Base-by-base conservation (phyloP, 129 eudicot genomes). In the Escallonia herrerae region DNA sequence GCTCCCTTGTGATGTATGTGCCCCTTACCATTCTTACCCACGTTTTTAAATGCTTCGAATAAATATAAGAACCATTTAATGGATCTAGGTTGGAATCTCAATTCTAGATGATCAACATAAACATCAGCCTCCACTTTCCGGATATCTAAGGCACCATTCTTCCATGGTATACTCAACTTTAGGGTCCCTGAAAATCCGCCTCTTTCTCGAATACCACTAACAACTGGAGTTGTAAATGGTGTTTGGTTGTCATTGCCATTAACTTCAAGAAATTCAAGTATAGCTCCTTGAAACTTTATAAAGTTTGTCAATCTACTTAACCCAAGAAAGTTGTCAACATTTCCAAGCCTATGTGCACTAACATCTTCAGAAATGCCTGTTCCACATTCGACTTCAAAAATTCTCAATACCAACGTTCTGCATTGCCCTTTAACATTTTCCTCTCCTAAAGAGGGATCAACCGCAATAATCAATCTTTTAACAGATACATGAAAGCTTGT, bases 141-240 rank as follows among this genome's bases (percentile, higher is more conserved):
- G 64, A 86, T 82, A 78, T 94, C 95, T 79, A 94, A 80, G 42
- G 93, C 86, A 46, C 99, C 99, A 77, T 89, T 89, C 72, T 84
- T 84, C 97, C 97, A 94, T 14, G 99, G 97, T 68, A 94, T 83
- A 77, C 86, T 84, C 58, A 94, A 81, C 58, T 75, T 84, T 9
- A 94, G 65, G 48, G 78, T 84, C 60, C 99, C 99, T 48, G 93
- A 89, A 79, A 94, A 84, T 12, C 99, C 99, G 56, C 86, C 90
- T 4, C 61, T 84, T 76, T 70, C 82, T 47, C 99, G 33, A 22
- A 22, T 22, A 22, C 33, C 97, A 39, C 84, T 71, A 39, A 94
- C 59, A 13, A 94, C 7, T 2, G 84, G 82, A 39, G 82, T 84
- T 5, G 83, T 80, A n/a, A 76, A 75, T 70, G 64, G 78, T 62